phyloP scores from a whole-genome alignment of 352 stramenopile genomes.

The Saprolegnia parasitica region DNA sequence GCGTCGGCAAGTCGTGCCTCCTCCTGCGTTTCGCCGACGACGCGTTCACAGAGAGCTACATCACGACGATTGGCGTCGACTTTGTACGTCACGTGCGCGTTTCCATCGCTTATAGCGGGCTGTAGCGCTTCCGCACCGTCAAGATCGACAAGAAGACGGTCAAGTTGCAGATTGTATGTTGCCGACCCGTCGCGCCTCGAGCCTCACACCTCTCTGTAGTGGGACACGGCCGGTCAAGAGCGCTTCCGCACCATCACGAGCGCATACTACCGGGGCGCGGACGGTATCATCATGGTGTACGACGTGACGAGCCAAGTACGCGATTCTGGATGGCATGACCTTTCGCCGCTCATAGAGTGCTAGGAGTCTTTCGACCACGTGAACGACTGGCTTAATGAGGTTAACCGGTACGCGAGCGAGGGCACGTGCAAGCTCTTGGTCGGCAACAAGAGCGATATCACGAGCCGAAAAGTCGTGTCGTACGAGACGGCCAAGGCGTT shows the following conservation, averaged over 20 bases:
- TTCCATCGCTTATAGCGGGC: constrained; percentile 26
- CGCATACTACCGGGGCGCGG: constrained; percentile 97
- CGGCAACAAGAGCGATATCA: constrained; percentile 98
- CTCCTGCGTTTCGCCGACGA: constrained; percentile 97
- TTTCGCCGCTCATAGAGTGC: not conserved
- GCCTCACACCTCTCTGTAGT: constrained; percentile 44
- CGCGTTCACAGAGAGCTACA: constrained; percentile 98
- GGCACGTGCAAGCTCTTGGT: constrained; percentile 96
- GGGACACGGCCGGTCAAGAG: constrained; percentile 98
- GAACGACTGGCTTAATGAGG: constrained; percentile 97
- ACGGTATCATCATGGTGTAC: constrained; percentile 99
- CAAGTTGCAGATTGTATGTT: constrained; percentile 95
- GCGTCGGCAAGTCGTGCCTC: constrained; percentile 98
- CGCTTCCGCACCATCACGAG: constrained; percentile 98
- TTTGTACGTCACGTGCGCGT: constrained; percentile 68
- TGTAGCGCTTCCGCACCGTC: constrained; percentile 91
- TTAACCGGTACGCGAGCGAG: constrained; percentile 95
- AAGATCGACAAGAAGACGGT: constrained; percentile 99
- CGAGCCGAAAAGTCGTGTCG: constrained; percentile 91
- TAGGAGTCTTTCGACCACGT: constrained; percentile 96
- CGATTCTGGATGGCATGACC: not conserved
- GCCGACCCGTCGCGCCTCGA: not conserved
- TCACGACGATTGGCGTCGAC: constrained; percentile 92
- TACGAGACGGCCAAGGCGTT: constrained; percentile 91
- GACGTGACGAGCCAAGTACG: constrained; percentile 94